phyloP scores from a whole-genome alignment of 2,329 filamentous ascomycete genomes.

The Neonectria neomacrospora region DNA sequence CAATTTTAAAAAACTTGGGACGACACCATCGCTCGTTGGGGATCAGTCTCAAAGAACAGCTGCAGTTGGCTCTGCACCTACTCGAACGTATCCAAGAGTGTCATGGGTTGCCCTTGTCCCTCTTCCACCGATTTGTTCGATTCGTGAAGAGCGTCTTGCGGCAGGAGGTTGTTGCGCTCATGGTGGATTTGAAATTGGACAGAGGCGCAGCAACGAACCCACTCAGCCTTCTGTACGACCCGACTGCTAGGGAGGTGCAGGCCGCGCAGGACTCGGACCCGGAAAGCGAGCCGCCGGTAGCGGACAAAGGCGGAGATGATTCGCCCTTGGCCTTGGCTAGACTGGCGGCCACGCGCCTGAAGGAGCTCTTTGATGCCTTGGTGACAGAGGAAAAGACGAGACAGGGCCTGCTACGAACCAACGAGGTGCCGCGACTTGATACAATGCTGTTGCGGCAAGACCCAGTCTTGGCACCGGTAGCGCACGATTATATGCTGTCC shows the following conservation, averaged over 20 bases:
- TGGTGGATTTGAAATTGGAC: constrained; percentile 28
- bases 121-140: constrained; percentile 41
- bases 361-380: constrained; percentile 43
- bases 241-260: constrained; percentile 25
- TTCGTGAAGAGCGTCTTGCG: constrained; percentile 43
- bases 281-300: constrained; percentile 4
- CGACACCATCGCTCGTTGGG: constrained; percentile 44
- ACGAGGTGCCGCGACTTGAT: constrained; percentile 47
- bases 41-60: constrained; percentile 45
- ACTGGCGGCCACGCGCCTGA: constrained; percentile 40
- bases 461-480: constrained; percentile 51
- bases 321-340: constrained; percentile 33
- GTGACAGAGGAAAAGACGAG: constrained; percentile 39
- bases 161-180: constrained; percentile 40
- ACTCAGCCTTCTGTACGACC: constrained; percentile 33
- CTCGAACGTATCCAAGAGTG: constrained; percentile 44
- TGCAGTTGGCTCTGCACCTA: constrained; percentile 45
- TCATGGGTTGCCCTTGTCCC: constrained; percentile 36
- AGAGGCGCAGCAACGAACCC: constrained; percentile 21
- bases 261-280: constrained; percentile 16
- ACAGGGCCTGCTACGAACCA: constrained; percentile 31
- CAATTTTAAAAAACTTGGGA: constrained; percentile 49
- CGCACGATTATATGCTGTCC: constrained; percentile 70
- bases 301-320: constrained; percentile 3
- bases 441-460: constrained; percentile 49